Base-by-base conservation (phyloP, 768 basidiomycete genomes). In the Russula sp. region DNA sequence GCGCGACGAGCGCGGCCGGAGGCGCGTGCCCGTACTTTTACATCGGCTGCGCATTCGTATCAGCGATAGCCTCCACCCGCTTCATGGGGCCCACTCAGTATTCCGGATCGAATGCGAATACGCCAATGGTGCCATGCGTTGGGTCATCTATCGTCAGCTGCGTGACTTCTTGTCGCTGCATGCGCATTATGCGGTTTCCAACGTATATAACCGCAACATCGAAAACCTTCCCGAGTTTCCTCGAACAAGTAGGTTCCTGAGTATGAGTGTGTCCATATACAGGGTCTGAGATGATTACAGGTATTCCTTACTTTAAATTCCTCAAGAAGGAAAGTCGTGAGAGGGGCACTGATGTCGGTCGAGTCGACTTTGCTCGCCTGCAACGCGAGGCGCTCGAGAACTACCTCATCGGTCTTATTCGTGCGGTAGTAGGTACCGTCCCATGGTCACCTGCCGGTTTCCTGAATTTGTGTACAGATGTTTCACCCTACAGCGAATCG, bases 101-200 rank as follows among this genome's bases (percentile, higher is more conserved):
- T 95, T 95, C 71, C 83, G 92, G 16, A 93, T 95, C 66, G 93
- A 95, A 73, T 98, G 94, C 71, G 91, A 97, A 73, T 98, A 99
- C 72, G 96, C 93, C 0, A 94, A 96, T 66, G 93, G 93, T 22
- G 86, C 87, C 13, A 85, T 81, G 70, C 78, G 93, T 72, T 99
- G 97, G 96, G 95, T 97, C 34, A 81, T 93, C n/a, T 93, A 93
- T 73, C 86, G 96, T 56, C 87, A 95, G 74, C 79, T 97, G 57
- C 85, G 91, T 64, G 96, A 98, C 72, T 97, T 99, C 69, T 58
- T 96, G 49, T 88, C 88, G 29, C 74, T 99, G 25, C 95, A 98
- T 72, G 81, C 87, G 0, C 94, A 98, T 71, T 97, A 96, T 71
- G 78, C 87, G 1, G 76, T 97, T 20, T 87, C 92, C 9, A 95